Evolutionary conservation across 805 yeast species (phyloP).

Genomic region (Komagataella kurtzmanii): DNA sequence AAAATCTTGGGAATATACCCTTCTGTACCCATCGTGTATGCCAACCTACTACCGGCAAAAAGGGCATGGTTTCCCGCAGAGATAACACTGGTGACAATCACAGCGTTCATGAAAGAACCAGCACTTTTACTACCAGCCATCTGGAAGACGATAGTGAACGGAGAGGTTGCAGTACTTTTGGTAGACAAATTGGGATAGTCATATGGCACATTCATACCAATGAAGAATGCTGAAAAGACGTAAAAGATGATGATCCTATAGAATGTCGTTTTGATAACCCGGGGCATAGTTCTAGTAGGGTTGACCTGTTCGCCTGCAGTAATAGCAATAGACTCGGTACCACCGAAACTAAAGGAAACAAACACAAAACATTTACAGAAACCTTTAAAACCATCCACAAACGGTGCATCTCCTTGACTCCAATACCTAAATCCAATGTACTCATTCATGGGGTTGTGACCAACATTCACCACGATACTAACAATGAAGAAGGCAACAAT

Average conservation of each 20-base stretch:
- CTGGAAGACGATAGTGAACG: constrained; percentile 50
- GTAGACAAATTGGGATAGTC: constrained; percentile 30
- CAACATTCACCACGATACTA: constrained; percentile 43
- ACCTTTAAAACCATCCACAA: constrained; percentile 46
- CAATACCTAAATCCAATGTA: constrained; percentile 35
- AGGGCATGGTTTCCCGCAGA: constrained; percentile 51
- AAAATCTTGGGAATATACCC: constrained; percentile 32
- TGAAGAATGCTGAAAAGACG: constrained; percentile 33
- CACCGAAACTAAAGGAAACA: constrained; percentile 50
- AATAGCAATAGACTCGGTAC: constrained; percentile 44
- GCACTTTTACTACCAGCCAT: constrained; percentile 35
- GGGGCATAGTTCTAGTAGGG: constrained; percentile 43
- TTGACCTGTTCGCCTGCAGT: constrained; percentile 45
- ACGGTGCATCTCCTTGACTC: constrained; percentile 36
- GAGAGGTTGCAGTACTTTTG: constrained; percentile 46
- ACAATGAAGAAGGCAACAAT: constrained; percentile 42
- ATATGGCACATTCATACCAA: constrained; percentile 47
- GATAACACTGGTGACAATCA: constrained; percentile 38
- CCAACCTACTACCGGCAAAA: constrained; percentile 28
- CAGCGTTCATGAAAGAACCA: constrained; percentile 50
- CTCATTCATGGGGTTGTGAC: constrained; percentile 35
- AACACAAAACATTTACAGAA: constrained; percentile 40
- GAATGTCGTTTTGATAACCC: constrained; percentile 40
- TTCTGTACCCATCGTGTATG: constrained; percentile 34
- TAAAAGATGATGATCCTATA: constrained; percentile 40